Conservation (phyloP, 2,329 filamentous ascomycete genomes). For the Exophiala phaeomuriformis region DNA sequence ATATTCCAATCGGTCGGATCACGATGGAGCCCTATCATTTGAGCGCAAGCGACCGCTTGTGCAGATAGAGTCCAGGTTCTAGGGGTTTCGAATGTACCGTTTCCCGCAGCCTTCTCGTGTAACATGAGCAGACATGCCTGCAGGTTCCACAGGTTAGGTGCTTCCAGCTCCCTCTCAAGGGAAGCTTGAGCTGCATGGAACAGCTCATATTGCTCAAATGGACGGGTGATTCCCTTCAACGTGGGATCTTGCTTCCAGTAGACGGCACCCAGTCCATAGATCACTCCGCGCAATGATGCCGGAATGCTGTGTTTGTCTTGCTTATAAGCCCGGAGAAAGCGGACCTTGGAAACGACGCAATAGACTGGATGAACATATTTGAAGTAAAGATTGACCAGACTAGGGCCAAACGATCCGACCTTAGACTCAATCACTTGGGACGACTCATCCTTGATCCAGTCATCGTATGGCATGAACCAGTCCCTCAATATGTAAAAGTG, state of each 20-base stretch:
- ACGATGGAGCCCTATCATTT: constrained; percentile 43
- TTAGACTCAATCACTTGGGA: constrained; percentile 41
- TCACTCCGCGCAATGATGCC: constrained; percentile 40
- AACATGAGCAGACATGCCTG: constrained; percentile 44
- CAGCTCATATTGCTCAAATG: constrained; percentile 39
- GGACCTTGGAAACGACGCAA: constrained; percentile 41
- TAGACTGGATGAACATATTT: constrained; percentile 41
- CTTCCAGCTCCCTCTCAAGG: constrained; percentile 42
- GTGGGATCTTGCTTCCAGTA: constrained; percentile 38
- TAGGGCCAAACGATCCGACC: constrained; percentile 37
- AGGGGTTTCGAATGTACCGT: constrained; percentile 43
- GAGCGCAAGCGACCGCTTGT: constrained; percentile 41
- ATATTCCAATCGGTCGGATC: constrained; percentile 41
- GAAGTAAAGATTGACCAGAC: constrained; percentile 42
- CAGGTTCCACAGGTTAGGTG: constrained; percentile 42
- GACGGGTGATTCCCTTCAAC: constrained; percentile 29
- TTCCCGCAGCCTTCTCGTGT: constrained; percentile 41
- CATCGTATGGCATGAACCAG: constrained; percentile 41
- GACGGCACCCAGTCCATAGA: constrained; percentile 41
- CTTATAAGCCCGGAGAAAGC: constrained; percentile 38
- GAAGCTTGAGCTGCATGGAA: constrained; percentile 40
- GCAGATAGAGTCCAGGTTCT: constrained; percentile 41
- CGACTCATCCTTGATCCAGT: constrained; percentile 34
- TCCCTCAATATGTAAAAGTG: constrained; percentile 44
- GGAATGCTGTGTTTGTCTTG: constrained; percentile 37